Percentiles rank a stretch among this genome's conserved stretches.
phyloP scores from a whole-genome alignment of 768 basidiomycete genomes.

The Pisolithus orientalis region DNA sequence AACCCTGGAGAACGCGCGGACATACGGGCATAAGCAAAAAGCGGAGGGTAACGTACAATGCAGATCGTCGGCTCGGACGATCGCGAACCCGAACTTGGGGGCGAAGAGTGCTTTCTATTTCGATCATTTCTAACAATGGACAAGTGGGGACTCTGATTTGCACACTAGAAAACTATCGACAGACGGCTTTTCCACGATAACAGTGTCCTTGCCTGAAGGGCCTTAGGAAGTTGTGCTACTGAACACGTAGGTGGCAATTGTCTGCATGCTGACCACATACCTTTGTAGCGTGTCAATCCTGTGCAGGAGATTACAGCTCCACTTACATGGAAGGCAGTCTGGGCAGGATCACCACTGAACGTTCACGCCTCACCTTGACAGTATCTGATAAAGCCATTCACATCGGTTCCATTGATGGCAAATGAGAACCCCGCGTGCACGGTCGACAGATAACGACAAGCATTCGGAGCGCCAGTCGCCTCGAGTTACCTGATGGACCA shows the following conservation, averaged over 20 bases:
- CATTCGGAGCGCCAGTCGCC: not conserved
- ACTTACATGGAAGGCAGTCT: not conserved
- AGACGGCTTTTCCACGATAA: not conserved
- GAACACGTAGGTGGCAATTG: too few species aligned
- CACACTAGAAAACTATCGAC: not conserved
- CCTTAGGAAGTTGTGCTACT: too few species aligned
- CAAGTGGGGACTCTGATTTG: not conserved
- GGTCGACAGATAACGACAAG: not conserved
- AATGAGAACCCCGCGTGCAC: not conserved
- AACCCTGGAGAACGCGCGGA: not conserved
- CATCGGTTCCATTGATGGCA: not conserved
- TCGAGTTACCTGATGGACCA: not conserved
- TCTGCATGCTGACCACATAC: not conserved
- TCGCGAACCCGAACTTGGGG: not conserved
- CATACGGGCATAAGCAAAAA: not conserved
- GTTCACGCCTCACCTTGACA: not conserved
- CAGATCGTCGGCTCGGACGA: constrained; percentile 1
- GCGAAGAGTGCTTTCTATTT: not conserved
- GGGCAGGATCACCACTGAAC: not conserved
- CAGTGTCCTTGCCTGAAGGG: too few species aligned
- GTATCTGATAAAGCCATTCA: not conserved
- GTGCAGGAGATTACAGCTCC: not conserved
- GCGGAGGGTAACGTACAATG: not conserved
- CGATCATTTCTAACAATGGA: not conserved
- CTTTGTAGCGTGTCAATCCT: not conserved